Conservation (phyloP, 345 rosid genomes). For the Excoecaria agallocha region DNA sequence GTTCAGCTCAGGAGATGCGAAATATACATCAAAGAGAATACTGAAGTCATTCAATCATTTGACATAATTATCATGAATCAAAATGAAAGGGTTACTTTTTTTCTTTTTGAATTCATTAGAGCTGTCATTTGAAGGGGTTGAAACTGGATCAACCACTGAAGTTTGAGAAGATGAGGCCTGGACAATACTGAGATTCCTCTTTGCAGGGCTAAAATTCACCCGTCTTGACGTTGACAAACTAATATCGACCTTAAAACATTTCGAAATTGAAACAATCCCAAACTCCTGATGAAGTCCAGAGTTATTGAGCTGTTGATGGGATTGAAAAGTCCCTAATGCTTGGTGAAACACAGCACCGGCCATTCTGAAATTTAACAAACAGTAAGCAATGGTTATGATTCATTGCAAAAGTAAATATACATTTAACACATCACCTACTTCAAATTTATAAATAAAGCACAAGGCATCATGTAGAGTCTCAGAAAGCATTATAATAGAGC, state of each 20-base stretch:
- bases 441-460: not conserved
- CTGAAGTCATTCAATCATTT: not conserved
- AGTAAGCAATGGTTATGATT: not conserved
- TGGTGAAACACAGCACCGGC: constrained; percentile 55
- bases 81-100: constrained; percentile 47
- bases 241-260: constrained; percentile 33
- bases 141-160: constrained; percentile 53
- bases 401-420: not conserved
- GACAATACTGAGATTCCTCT: constrained; percentile 35
- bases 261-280: constrained; percentile 31
- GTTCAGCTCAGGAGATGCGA: constrained; percentile 4
- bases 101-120: constrained; percentile 44
- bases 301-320: constrained; percentile 32
- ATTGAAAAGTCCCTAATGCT: constrained; percentile 38
- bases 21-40: not conserved
- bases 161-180: constrained; percentile 56
- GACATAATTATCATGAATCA: not conserved
- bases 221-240: constrained; percentile 28
- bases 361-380: constrained; percentile 52
- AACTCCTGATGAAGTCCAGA: constrained; percentile 26
- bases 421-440: not conserved
- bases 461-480: constrained; percentile 6
- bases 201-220: constrained; percentile 21
- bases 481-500: not conserved
- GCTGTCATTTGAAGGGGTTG: constrained; percentile 45